Conservation (phyloP, 768 basidiomycete genomes). For the Boletus eberwhitei region DNA sequence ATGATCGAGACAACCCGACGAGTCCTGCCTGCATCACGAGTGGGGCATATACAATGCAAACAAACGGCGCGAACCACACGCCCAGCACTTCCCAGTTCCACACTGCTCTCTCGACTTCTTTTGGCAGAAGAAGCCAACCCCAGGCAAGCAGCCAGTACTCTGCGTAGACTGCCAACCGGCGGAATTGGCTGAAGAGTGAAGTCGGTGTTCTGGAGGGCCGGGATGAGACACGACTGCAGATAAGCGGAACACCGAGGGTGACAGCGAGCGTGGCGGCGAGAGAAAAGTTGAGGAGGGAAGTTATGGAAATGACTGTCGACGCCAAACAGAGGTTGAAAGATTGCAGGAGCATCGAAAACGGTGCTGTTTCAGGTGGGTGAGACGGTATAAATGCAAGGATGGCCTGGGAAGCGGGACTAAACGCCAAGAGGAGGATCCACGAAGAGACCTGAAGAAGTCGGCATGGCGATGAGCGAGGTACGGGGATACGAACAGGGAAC, state of each 20-base stretch:
- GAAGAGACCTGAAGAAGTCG: slow-evolving; percentile 28
- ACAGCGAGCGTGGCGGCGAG: slow-evolving; percentile 73
- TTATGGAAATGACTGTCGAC: slow-evolving; percentile 82
- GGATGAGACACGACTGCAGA: slow-evolving; percentile 38
- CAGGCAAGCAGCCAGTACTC: slow-evolving; percentile 49
- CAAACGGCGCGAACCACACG: slow-evolving; percentile 81
- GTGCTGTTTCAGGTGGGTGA: slow-evolving; percentile 31
- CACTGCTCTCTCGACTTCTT: slow-evolving; percentile 49
- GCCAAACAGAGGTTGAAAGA: slow-evolving; percentile 77
- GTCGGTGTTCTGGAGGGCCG: slow-evolving; percentile 9
- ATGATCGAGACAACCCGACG: slow-evolving; percentile 38
- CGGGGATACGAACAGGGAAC: slow-evolving; percentile 5
- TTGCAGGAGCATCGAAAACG: slow-evolving; percentile 53
- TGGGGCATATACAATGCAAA: slow-evolving; percentile 76
- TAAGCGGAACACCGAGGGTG: slow-evolving; percentile 63
- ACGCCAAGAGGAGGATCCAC: slow-evolving; percentile 26
- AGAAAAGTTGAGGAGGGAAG: slow-evolving; percentile 89
- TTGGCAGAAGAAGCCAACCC: slow-evolving; percentile 52
- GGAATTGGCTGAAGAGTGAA: slow-evolving; percentile 25
- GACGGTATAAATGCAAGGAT: slow-evolving; percentile 30
- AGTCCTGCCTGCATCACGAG: slow-evolving; percentile 69
- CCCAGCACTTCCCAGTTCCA: slow-evolving; percentile 79
- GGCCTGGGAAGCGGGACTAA: slow-evolving; percentile 33
- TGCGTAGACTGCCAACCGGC: slow-evolving; percentile 16
- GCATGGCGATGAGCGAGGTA: slow-evolving; percentile 15